Percentiles rank a stretch among this genome's conserved stretches.
These are phyloP conservation scores for Hypoxylon sp. DNA, from an alignment of 2,329 filamentous ascomycete genomes.

Conservation along the genomic window DNA sequence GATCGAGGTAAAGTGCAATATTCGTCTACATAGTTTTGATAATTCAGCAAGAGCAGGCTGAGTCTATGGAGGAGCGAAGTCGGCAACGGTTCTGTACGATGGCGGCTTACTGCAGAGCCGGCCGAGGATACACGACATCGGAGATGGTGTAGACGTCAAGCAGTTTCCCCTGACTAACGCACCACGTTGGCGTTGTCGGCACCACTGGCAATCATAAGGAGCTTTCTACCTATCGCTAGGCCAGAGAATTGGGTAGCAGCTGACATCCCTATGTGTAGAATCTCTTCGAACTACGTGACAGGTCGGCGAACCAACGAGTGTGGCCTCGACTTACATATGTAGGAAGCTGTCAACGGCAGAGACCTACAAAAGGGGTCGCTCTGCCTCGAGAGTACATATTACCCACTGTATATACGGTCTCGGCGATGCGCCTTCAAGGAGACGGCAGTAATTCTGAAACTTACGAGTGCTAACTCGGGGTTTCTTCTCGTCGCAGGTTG, in stretches of 20 bases:
- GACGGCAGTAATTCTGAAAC: constrained; percentile 38
- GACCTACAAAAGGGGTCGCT: constrained; percentile 5
- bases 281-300: neutral
- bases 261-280: neutral
- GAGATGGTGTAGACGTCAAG: neutral
- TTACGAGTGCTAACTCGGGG: constrained; percentile 7
- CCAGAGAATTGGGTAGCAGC: neutral
- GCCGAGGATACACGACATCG: constrained; percentile 1
- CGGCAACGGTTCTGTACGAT: constrained; percentile 4
- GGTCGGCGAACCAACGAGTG: constrained; percentile 5
- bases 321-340: constrained; percentile 10
- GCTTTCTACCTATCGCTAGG: neutral
- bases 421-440: constrained; percentile 12
- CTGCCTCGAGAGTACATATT: constrained; percentile 16
- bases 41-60: constrained; percentile 1
- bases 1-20: constrained; percentile 28
- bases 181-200: neutral
- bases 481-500: constrained; percentile 29
- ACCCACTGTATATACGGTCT: constrained; percentile 1
- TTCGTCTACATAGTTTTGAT: constrained; percentile 17
- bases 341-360: constrained; percentile 1
- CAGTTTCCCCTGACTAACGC: neutral
- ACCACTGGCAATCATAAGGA: neutral
- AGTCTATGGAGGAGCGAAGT: neutral
- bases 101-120: neutral